phyloP scores from a whole-genome alignment of 106 monocot genomes.

The Dendrobium nobile region DNA sequence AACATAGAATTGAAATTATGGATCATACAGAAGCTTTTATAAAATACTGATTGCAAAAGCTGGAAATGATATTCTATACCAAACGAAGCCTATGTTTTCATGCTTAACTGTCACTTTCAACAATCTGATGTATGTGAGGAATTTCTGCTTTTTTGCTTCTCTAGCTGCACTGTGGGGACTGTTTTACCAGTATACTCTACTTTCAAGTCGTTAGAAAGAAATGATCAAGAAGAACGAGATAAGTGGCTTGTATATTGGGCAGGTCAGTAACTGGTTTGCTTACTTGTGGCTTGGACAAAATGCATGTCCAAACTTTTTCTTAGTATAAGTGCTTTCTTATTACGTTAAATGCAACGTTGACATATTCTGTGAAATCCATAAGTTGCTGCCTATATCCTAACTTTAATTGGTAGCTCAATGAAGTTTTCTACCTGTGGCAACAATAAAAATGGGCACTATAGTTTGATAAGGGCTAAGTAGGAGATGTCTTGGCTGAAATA shows the following conservation, averaged over 20 bases:
- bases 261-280: slow-evolving; percentile 40
- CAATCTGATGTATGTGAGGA: not conserved
- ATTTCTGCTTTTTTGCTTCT: slow-evolving; percentile 10
- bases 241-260: slow-evolving; percentile 96
- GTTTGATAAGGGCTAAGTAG: not conserved
- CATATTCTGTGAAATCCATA: not conserved
- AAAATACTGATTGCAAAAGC: not conserved
- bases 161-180: slow-evolving; percentile 87
- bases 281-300: not conserved
- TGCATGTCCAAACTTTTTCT: not conserved
- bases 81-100: not conserved
- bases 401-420: not conserved
- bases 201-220: slow-evolving; percentile 92
- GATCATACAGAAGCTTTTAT: not conserved
- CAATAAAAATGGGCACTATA: not conserved
- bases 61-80: not conserved
- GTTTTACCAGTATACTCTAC: slow-evolving; percentile 87
- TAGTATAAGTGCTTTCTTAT: not conserved
- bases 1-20: too few relatives aligned
- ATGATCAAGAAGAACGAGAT: slow-evolving; percentile 60
- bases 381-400: not conserved
- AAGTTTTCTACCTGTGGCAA: not conserved
- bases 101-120: not conserved
- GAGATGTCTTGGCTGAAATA: not conserved
- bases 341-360: not conserved